Percentiles rank a stretch among this genome's conserved stretches.
phyloP scores from a whole-genome alignment of 73 alveolate species.

The Urostyla sp. region DNA sequence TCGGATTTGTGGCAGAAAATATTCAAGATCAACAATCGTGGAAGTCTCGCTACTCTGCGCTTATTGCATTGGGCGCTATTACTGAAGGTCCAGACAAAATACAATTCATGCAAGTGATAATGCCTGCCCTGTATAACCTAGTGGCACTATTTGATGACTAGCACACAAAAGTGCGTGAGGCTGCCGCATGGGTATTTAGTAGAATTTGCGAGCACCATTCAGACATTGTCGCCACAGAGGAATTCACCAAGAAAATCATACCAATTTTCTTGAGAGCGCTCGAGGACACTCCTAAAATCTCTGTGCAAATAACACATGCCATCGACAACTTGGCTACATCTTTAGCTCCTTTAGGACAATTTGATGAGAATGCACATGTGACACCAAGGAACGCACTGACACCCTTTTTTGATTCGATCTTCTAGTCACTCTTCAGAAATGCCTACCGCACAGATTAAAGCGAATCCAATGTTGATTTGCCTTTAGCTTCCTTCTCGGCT shows the following conservation, averaged over 20 bases:
- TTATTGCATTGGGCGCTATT: constrained; percentile 70
- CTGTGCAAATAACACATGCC: constrained; percentile 52
- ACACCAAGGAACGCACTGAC: constrained; percentile 10
- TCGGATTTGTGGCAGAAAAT: constrained; percentile 53
- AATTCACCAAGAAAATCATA: constrained; percentile 9
- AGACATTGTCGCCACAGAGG: constrained; percentile 23
- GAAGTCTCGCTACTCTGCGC: constrained; percentile 66
- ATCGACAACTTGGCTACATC: constrained; percentile 47
- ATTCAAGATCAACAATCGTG: constrained; percentile 44
- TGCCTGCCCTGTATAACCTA: constrained; percentile 53
- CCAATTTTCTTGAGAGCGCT: constrained; percentile 19
- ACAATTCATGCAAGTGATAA: constrained; percentile 40
- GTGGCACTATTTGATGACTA: constrained; percentile 47
- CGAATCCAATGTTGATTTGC: constrained; percentile 7
- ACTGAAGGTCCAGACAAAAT: constrained; percentile 71
- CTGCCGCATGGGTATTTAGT: constrained; percentile 66
- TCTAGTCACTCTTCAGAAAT: constrained; percentile 25
- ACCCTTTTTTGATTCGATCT: constrained; percentile 23
- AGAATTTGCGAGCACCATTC: constrained; percentile 60
- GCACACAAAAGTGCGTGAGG: constrained; percentile 62
- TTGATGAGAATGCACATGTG: too few relatives aligned
- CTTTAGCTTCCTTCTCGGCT: constrained; percentile 58
- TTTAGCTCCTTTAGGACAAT: background rate
- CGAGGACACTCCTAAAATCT: constrained; percentile 54
- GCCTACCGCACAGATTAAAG: constrained; percentile 53